Percentiles rank a stretch among this genome's conserved stretches.
Conservation (phyloP, 2,329 filamentous ascomycete species). For the Onygenales sp. region DNA sequence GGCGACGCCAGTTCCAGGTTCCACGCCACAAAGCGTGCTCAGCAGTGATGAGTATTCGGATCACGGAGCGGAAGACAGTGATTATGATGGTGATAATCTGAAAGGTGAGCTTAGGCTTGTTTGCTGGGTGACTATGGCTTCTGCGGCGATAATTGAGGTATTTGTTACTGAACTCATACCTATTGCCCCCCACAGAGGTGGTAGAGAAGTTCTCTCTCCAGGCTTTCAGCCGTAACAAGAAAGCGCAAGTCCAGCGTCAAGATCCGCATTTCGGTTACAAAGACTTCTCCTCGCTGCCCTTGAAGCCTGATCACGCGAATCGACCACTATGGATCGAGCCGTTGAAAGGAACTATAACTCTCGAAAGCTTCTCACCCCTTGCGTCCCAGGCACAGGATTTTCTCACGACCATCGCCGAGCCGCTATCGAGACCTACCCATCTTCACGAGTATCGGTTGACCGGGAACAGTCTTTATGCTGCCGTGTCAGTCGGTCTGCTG, state of each 20-base stretch:
- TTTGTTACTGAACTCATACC: background rate
- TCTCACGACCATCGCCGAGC: constrained; percentile 90
- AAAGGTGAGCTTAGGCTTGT: constrained; percentile 29
- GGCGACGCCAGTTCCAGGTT: constrained; percentile 35
- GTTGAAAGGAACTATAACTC: constrained; percentile 71
- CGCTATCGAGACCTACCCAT: constrained; percentile 76
- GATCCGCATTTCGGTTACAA: constrained; percentile 53
- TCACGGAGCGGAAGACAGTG: constrained; percentile 40
- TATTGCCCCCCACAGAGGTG: constrained; percentile 24
- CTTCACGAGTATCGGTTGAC: constrained; percentile 92
- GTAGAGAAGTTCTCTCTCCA: constrained; percentile 47
- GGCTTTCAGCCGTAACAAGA: constrained; percentile 39
- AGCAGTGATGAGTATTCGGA: constrained; percentile 52
- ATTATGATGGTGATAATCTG: constrained; percentile 35
- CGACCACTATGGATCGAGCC: constrained; percentile 93
- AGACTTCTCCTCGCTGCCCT: constrained; percentile 71
- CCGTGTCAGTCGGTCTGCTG: constrained; percentile 85
- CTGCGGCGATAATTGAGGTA: constrained; percentile 9
- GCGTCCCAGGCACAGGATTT: constrained; percentile 87
- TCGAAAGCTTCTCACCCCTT: constrained; percentile 87
- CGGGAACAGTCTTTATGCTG: constrained; percentile 86
- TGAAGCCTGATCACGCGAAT: constrained; percentile 83
- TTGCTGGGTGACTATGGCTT: background rate
- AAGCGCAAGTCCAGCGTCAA: constrained; percentile 27
- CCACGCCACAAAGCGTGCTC: constrained; percentile 32